These are phyloP conservation scores for Ulota crispa DNA, from an alignment of 225 moss, liverwort and hornwort species.

Conservation along the genomic window DNA sequence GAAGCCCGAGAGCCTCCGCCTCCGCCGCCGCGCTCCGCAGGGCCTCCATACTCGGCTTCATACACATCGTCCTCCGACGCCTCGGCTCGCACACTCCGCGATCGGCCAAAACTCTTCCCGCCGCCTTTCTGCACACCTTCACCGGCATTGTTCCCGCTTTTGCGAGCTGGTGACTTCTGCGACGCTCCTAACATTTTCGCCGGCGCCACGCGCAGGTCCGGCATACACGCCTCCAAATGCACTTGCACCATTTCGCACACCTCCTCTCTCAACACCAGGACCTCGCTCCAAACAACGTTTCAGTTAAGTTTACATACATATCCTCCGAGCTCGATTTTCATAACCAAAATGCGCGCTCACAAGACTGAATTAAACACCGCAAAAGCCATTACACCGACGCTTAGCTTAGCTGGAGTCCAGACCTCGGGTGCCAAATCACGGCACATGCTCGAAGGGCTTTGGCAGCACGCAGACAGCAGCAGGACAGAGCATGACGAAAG, in stretches of 20 bases:
- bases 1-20: conserved; percentile 36
- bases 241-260: conserved; percentile 44
- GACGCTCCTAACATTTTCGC: conserved; percentile 38
- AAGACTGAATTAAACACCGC: not conserved
- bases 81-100: conserved; percentile 44
- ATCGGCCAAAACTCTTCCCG: conserved; percentile 38
- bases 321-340: conserved; percentile 5
- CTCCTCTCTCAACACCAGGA: not conserved
- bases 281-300: not conserved
- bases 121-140: conserved; percentile 21
- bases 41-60: conserved; percentile 50
- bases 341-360: not conserved
- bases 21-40: conserved; percentile 34
- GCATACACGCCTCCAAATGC: conserved; percentile 52
- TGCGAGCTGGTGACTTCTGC: conserved; percentile 39
- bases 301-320: conserved; percentile 13
- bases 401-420: not conserved
- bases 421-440: conserved; percentile 34
- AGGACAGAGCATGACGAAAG: not conserved
- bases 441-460: conserved; percentile 34
- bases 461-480: conserved; percentile 32
- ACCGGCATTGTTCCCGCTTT: conserved; percentile 10
- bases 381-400: conserved; percentile 8
- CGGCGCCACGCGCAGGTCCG: conserved; percentile 46
- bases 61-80: conserved; percentile 47